Percentiles rank a stretch among this genome's conserved stretches.
Evolutionary conservation across 129 eudicot species (phyloP).

Genomic region (Gnaphalium uliginosum): DNA sequence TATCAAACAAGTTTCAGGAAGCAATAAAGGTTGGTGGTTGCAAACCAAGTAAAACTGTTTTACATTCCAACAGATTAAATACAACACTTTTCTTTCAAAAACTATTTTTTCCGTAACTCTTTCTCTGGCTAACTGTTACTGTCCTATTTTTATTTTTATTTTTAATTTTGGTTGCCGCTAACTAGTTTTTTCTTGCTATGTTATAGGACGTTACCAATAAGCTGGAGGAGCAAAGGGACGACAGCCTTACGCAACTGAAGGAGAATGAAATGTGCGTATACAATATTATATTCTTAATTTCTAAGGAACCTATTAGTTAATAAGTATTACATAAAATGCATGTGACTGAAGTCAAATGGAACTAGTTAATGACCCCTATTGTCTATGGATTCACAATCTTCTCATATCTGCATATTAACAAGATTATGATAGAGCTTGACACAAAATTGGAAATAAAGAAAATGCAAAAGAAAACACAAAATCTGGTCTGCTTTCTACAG

Average conservation of each 20-base stretch:
- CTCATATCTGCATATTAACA: conserved; percentile 13
- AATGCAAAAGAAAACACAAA: background rate
- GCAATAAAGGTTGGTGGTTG: conserved; percentile 71
- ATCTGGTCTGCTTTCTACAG: background rate
- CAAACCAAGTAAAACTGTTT: background rate
- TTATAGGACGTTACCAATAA: conserved; percentile 79
- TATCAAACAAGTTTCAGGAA: conserved; percentile 86
- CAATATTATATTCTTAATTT: background rate
- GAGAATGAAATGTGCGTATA: conserved; percentile 81
- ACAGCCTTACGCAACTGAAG: conserved; percentile 75
- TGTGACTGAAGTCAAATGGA: conserved; percentile 6
- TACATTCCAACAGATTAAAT: conserved; percentile 2
- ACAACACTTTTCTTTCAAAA: background rate
- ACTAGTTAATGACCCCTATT: conserved; percentile 1
- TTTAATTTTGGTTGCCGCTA: background rate
- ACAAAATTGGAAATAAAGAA: background rate
- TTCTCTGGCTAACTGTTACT: background rate
- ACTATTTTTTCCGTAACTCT: background rate
- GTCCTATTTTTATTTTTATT: background rate
- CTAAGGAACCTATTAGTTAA: background rate
- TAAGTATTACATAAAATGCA: background rate
- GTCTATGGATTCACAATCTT: background rate
- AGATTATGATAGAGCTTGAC: background rate
- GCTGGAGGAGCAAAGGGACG: conserved; percentile 96
- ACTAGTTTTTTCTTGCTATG: conserved; percentile 14